Evolutionary conservation across 805 yeast genomes (phyloP).

Genomic region (Lipomyces yamanashiensis): DNA sequence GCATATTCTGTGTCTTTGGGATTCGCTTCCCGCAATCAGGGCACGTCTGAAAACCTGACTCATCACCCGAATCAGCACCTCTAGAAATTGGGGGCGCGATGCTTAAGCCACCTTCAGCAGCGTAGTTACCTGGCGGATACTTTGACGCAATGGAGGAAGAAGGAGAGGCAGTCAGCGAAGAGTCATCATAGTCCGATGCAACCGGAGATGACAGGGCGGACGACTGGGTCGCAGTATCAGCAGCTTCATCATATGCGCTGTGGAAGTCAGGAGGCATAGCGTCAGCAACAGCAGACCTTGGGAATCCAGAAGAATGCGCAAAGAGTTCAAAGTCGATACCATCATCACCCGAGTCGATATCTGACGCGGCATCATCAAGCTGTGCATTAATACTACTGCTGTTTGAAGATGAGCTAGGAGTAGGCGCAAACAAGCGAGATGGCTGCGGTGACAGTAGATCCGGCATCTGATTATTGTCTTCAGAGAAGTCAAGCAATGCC

Average conservation of each 20-base stretch:
- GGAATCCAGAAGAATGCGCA: constrained; percentile 13
- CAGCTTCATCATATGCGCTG: constrained; percentile 1
- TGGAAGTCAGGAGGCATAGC: not conserved
- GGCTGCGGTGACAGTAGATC: constrained; percentile 10
- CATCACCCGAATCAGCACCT: constrained; percentile 15
- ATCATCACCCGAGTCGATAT: constrained; percentile 22
- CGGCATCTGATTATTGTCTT: constrained; percentile 1
- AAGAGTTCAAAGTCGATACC: constrained; percentile 16
- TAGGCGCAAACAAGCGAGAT: constrained; percentile 22
- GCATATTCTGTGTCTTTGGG: constrained; percentile 18
- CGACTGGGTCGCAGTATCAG: constrained; percentile 18
- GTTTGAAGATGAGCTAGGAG: constrained; percentile 28
- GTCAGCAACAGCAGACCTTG: constrained; percentile 1
- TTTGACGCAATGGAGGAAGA: constrained; percentile 19
- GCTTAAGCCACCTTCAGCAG: constrained; percentile 4
- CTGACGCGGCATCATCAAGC: constrained; percentile 15
- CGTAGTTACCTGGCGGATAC: not conserved
- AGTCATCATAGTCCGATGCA: constrained; percentile 22
- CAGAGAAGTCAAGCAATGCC: constrained; percentile 29
- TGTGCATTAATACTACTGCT: constrained; percentile 14
- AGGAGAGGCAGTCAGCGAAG: constrained; percentile 20
- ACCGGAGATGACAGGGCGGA: constrained; percentile 25
- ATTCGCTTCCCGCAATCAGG: constrained; percentile 30
- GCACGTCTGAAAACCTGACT: constrained; percentile 15
- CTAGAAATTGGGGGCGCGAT: constrained; percentile 6